Base-by-base conservation (phyloP, 805 yeast species). In the Ogataea corticis region DNA sequence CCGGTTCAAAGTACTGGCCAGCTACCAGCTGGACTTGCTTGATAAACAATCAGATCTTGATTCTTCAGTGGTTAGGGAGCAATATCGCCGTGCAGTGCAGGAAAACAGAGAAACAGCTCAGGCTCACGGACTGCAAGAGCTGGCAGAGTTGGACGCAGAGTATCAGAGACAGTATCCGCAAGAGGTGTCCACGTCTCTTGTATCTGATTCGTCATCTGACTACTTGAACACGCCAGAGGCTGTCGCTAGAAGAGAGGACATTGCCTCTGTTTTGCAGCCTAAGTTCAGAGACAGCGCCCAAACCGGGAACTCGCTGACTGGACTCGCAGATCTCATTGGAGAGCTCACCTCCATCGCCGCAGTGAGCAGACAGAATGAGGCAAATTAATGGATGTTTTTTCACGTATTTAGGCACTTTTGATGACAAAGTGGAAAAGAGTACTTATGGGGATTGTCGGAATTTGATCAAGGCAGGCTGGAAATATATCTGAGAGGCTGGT, bases 81-180 rank as follows among this genome's bases (percentile, higher is more conserved):
- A 55, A 36, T 50, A 45, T 33, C 37, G 40, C 4, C 30, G 28
- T 6, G 47, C 59, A 4, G 25, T 56, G 12, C 31, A 29, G 19
- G 63, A 59, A 23, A 56, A 56, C 38, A 46, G 61, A 38, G 56
- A 55, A n/a, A 36, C 53, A 3, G 27, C 49, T 13, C 52, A 46
- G 23, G 39, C 31, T 4, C 54, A 54, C 21, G 35, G 52, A 2
- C 25, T 47, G n/a, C 28, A 33, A 2, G 55, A 57, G 10, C 29
- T 58, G 28, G 47, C 45, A 10, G 33, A 33, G 15, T 41, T 60
- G 33, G 51, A 59, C 15, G 7, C 37, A 5, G 60, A 56, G 29
- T 57, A 31, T 23, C 33, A 21, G 11, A 30, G n/a, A 10, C 32
- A 21, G 7, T 15, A 10, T n/a, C 14, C 15, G 3, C 31, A 25